These are phyloP conservation scores for Guadua angustifolia DNA, from an alignment of 176 grass and related monocot species.

Conservation along the genomic window DNA sequence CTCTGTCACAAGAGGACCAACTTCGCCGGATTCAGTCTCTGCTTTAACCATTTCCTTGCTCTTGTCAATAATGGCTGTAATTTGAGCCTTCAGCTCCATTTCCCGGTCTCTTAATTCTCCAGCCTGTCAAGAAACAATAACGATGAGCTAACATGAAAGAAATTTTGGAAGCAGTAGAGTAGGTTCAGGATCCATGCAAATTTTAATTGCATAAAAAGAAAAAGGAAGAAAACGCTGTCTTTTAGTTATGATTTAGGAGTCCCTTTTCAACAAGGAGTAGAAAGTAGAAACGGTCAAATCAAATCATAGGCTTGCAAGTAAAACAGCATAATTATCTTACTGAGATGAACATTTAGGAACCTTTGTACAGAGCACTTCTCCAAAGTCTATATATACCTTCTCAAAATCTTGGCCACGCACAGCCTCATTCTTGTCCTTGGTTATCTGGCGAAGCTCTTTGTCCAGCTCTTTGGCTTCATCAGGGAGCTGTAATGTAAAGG, in stretches of 20 bases:
- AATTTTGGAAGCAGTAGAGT: not conserved
- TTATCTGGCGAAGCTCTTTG: slow-evolving; percentile 93
- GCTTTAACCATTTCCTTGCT: slow-evolving; percentile 92
- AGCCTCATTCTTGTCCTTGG: slow-evolving; percentile 95
- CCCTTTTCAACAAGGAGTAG: not conserved
- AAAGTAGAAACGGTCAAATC: slow-evolving; percentile 15
- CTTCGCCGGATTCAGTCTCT: slow-evolving; percentile 81
- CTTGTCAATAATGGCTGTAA: slow-evolving; percentile 82
- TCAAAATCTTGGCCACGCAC: slow-evolving; percentile 98
- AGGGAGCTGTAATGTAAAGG: slow-evolving; percentile 65
- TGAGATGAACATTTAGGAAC: slow-evolving; percentile 29
- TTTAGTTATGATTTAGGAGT: not conserved
- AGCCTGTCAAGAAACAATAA: slow-evolving; percentile 56
- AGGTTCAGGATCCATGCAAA: slow-evolving; percentile 14
- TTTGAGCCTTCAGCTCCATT: slow-evolving; percentile 88
- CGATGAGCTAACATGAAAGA: slow-evolving; percentile 17
- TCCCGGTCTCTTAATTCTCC: slow-evolving; percentile 78
- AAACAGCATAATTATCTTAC: slow-evolving; percentile 1
- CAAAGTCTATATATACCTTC: slow-evolving; percentile 59
- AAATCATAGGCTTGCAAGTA: not conserved
- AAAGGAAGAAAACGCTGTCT: slow-evolving; percentile 24
- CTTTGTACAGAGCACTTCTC: not conserved
- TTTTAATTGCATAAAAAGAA: not conserved
- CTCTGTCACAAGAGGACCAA: slow-evolving; percentile 80
- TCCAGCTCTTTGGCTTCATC: slow-evolving; percentile 98